phyloP scores from a whole-genome alignment of 1,284 basidiomycete genomes.

The Trametes polyzona region DNA sequence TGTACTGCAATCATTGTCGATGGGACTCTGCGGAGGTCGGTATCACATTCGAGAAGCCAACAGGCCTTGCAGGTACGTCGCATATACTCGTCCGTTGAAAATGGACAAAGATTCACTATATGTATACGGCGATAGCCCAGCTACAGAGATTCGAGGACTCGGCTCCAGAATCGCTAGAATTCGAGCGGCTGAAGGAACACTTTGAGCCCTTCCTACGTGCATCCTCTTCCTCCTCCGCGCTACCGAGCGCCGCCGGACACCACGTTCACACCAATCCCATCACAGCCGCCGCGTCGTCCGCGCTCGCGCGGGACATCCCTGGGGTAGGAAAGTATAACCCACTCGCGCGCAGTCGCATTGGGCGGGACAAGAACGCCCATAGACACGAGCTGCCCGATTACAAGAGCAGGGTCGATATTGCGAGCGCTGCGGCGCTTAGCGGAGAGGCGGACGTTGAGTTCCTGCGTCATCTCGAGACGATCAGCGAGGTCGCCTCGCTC shows the following conservation, averaged over 20 bases:
- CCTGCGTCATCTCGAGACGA: constrained; percentile 61
- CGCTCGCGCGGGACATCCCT: constrained; percentile 79
- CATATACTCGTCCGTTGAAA: constrained; percentile 4
- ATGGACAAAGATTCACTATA: constrained; percentile 6
- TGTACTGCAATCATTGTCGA: constrained; percentile 90
- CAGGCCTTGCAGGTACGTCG: constrained; percentile 84
- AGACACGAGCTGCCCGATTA: constrained; percentile 79
- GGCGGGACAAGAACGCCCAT: constrained; percentile 63
- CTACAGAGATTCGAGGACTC: constrained; percentile 86
- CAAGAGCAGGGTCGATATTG: constrained; percentile 67
- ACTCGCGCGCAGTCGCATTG: constrained; percentile 54
- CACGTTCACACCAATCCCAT: constrained; percentile 76
- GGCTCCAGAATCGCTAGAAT: constrained; percentile 84
- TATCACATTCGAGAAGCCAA: constrained; percentile 95
- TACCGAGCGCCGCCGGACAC: constrained; percentile 53
- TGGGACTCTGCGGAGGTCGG: constrained; percentile 94
- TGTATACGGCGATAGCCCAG: constrained; percentile 61
- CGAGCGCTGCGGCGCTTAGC: constrained; percentile 54
- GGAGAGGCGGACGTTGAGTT: constrained; percentile 75
- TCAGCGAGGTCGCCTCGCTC: constrained; percentile 69
- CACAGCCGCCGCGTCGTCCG: constrained; percentile 84
- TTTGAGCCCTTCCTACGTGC: constrained; percentile 88
- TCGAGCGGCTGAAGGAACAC: constrained; percentile 92
- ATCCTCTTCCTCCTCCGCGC: constrained; percentile 68
- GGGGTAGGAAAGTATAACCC: constrained; percentile 77